Base-by-base conservation (phyloP, 148 eudicot species). In the Rheum nobile region DNA sequence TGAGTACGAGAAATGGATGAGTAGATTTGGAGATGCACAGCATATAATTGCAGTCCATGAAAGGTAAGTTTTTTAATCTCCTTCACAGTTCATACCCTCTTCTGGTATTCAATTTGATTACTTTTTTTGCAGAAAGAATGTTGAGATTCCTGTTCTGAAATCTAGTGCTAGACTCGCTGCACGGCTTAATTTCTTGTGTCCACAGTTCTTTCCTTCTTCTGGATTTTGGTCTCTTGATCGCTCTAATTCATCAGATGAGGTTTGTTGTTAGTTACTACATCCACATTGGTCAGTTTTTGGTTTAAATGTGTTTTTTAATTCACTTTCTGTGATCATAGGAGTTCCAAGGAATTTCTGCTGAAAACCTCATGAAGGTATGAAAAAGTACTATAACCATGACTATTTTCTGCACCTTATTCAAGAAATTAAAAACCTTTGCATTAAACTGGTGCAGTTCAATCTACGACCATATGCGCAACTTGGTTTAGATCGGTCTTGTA, bases 31-130 rank as follows among this genome's bases (percentile, higher is more conserved):
- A 22, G 80, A 71, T 38, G 86, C 87, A 44, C 90, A 90, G 72
- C 98, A 95, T 82, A 86, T 95, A 48, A 84, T 95, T 92, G 96
- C 98, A 72, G 98, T 96, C 71, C 97, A 95, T 88, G 88, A 89
- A 85, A 69, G 78, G 97, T 91, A 71, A 71, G 91, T 81, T 80
- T 59, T 11, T 50, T 43, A 57, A 67, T 55, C 42, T 41, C 73
- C 73, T 71, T 41, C 32, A 32, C 46, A 14, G 28, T 71, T 71
- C 9, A 32, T 57, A 22, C 21, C n/a, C 72, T 78, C 26, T 38
- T 65, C 11, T 34, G 1, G 26, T 4, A 2, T 70, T 70, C 29
- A 39, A 22, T 35, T 39, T 39, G 6, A 26, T 38, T 70, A 14
- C 26, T 16, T 57, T 31, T 35, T 74, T 52, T 54, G 80, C 87